Percentiles rank a stretch among this genome's conserved stretches.
Conservation (phyloP, 2,329 filamentous ascomycete species). For the Aspergillus aculeatus region DNA sequence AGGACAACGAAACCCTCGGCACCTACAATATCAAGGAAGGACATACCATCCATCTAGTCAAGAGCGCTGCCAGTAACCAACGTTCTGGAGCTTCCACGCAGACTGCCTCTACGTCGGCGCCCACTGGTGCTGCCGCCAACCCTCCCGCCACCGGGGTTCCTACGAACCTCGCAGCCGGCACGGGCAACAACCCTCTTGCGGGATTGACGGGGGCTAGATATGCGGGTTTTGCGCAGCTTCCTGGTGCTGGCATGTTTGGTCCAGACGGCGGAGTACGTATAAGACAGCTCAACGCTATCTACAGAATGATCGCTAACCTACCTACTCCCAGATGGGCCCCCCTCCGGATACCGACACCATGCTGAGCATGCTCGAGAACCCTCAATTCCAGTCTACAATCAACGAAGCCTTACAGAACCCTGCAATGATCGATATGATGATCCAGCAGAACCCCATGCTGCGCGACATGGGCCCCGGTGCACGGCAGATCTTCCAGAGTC, state of each 20-base stretch:
- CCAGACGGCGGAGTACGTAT: conserved; percentile 85
- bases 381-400: conserved; percentile 80
- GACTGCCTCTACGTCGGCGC: conserved; percentile 38
- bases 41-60: conserved; percentile 94
- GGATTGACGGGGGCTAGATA: conserved; percentile 90
- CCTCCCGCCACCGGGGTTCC: conserved; percentile 44
- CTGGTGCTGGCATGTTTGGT: conserved; percentile 84
- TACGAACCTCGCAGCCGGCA: conserved; percentile 49
- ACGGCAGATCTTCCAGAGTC: conserved; percentile 82
- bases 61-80: conserved; percentile 87
- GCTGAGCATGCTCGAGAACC: conserved; percentile 81
- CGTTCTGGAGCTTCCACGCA: conserved; percentile 57
- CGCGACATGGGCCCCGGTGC: conserved; percentile 69
- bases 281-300: neutral
- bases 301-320: conserved; percentile 16
- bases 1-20: conserved; percentile 82
- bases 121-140: conserved; percentile 32
- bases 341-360: conserved; percentile 79
- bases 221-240: conserved; percentile 86
- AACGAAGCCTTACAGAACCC: conserved; percentile 96
- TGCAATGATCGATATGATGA: conserved; percentile 90
- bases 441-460: conserved; percentile 83
- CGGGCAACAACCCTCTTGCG: conserved; percentile 82
- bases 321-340: conserved; percentile 72
- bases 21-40: conserved; percentile 94